These are phyloP conservation scores for Fusarium liriodendri DNA, from an alignment of 2,329 filamentous ascomycete genomes.

Conservation along the genomic window DNA sequence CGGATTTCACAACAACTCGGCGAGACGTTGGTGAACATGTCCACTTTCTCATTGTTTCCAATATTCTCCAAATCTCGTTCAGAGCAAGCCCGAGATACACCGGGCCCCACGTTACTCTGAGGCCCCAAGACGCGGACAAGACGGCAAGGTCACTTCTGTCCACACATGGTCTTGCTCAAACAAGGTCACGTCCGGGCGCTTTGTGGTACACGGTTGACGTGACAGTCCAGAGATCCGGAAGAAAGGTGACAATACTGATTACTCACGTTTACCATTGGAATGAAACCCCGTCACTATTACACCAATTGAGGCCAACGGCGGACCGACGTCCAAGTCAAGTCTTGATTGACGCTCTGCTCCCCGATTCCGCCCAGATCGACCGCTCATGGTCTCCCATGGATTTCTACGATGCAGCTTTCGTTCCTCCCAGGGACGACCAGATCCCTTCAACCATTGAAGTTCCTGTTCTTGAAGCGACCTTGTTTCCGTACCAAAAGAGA, in stretches of 20 bases:
- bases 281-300: constrained; percentile 48
- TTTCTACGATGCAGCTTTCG: constrained; percentile 78
- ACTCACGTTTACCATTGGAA: constrained; percentile 57
- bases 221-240: constrained; percentile 43
- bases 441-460: constrained; percentile 54
- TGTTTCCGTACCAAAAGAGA: constrained; percentile 80
- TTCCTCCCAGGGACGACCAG: constrained; percentile 62
- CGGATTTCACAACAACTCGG: constrained; percentile 12
- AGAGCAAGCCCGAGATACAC: constrained; percentile 4
- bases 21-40: constrained; percentile 39
- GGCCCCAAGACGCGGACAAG: constrained; percentile 35
- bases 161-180: constrained; percentile 15
- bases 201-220: constrained; percentile 52
- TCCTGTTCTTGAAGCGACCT: constrained; percentile 57
- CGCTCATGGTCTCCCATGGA: constrained; percentile 58
- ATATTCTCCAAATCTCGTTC: constrained; percentile 34
- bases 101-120: constrained; percentile 33
- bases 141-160: constrained; percentile 35
- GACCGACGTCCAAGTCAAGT: constrained; percentile 49
- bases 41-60: constrained; percentile 28
- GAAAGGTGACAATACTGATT: constrained; percentile 45
- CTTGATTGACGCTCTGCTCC: constrained; percentile 53
- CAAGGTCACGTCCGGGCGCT: constrained; percentile 40
- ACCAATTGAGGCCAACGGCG: constrained; percentile 41
- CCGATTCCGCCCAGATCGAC: constrained; percentile 5